These are phyloP conservation scores for Aegle marmelos DNA, from an alignment of 345 rosid species.

Conservation along the genomic window DNA sequence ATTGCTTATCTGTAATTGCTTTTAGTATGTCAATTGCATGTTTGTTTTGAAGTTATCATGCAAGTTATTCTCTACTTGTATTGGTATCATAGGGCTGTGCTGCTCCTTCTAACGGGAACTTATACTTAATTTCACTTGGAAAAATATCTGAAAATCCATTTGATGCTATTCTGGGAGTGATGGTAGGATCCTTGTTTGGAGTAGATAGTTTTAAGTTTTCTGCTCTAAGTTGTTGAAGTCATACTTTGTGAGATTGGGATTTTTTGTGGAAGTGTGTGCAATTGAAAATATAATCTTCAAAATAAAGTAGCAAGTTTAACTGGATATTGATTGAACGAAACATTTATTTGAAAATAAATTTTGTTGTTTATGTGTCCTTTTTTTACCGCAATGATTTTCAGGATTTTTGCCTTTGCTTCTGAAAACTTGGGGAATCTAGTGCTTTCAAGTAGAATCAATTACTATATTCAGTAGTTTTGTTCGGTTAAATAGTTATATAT, in stretches of 20 bases:
- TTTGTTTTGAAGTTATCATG: not conserved
- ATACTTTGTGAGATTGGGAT: not conserved
- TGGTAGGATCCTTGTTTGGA: not conserved
- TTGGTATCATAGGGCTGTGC: not conserved
- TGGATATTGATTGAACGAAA: not conserved
- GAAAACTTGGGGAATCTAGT: not conserved
- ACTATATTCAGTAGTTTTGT: not conserved
- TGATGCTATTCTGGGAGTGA: not conserved
- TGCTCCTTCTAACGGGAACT: not conserved
- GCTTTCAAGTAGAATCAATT: not conserved
- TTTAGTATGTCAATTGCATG: conserved; percentile 2
- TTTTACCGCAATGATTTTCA: not conserved
- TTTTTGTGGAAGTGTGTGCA: not conserved
- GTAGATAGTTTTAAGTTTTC: not conserved
- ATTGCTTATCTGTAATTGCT: not conserved
- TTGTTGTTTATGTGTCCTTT: not conserved
- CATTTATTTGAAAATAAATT: not conserved
- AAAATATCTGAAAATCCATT: not conserved
- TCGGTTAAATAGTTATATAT: not conserved
- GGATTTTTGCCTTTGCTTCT: not conserved
- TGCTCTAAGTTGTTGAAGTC: not conserved
- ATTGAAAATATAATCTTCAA: not conserved
- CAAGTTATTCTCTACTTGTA: not conserved
- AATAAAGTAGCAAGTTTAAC: not conserved
- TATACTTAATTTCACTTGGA: not conserved